These are phyloP conservation scores for Rhizophora apiculata DNA, from an alignment of 345 rosid genomes.

Conservation along the genomic window DNA sequence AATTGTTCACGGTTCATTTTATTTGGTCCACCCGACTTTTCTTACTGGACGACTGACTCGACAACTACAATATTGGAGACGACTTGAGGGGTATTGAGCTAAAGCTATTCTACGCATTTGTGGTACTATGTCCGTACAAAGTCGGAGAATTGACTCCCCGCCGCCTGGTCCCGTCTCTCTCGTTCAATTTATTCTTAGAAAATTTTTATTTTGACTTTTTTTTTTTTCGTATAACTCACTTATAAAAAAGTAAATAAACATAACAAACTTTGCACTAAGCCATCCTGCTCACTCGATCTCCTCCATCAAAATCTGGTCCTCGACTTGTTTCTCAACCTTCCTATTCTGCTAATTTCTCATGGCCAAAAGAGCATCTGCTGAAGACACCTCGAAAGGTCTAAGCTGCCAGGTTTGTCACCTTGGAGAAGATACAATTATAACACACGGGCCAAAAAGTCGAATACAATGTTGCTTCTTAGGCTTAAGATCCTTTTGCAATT, in stretches of 20 bases:
- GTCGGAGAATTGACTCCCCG: background rate
- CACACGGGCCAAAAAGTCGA: too few species aligned
- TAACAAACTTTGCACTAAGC: background rate
- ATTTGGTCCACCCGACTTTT: too few species aligned
- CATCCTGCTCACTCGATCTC: background rate
- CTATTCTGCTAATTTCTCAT: background rate
- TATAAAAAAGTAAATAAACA: too few species aligned
- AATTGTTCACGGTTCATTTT: too few species aligned
- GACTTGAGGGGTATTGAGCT: too few species aligned
- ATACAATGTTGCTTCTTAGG: too few species aligned
- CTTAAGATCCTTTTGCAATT: too few species aligned
- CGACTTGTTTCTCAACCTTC: background rate
- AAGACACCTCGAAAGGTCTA: slow-evolving; percentile 8
- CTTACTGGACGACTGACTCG: too few species aligned
- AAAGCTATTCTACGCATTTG: too few species aligned
- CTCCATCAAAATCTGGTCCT: background rate
- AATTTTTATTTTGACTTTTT: too few species aligned
- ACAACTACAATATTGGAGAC: too few species aligned
- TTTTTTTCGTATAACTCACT: too few species aligned
- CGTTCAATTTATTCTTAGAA: background rate
- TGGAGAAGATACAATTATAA: background rate
- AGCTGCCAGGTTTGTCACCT: slow-evolving; percentile 17
- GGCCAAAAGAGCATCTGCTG: slow-evolving; percentile 9
- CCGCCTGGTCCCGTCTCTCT: background rate
- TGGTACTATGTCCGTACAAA: background rate